Conservation (phyloP, 1,284 basidiomycete genomes). For the Malassezia cuniculi region DNA sequence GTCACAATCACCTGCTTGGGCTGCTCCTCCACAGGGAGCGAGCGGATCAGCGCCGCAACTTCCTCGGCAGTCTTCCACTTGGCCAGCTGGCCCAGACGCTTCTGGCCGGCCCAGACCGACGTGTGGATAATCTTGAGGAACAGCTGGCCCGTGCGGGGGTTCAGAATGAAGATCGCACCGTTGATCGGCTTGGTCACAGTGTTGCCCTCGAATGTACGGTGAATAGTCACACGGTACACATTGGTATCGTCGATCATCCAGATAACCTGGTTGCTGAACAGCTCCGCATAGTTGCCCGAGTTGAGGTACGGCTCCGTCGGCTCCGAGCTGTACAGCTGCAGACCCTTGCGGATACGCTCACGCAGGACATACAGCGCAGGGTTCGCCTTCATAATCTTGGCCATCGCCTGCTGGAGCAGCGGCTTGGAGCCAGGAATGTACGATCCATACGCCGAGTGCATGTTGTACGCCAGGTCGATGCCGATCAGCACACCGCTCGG, state of each 20-base stretch:
- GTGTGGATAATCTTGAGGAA: slow-evolving; percentile 99
- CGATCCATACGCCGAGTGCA: slow-evolving; percentile 98
- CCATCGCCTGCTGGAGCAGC: slow-evolving; percentile 95
- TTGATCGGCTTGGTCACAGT: slow-evolving; percentile 99
- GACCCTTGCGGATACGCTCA: slow-evolving; percentile 94
- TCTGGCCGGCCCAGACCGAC: slow-evolving; percentile 98
- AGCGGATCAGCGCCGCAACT: slow-evolving; percentile 92
- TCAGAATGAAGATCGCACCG: slow-evolving; percentile 99
- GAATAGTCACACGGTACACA: slow-evolving; percentile 97
- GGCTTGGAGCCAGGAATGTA: slow-evolving; percentile 99
- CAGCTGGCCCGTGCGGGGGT: slow-evolving; percentile 91
- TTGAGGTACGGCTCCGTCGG: slow-evolving; percentile 98
- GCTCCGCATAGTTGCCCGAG: slow-evolving; percentile 87
- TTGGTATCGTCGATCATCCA: slow-evolving; percentile 99
- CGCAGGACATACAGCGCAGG: slow-evolving; percentile 95
- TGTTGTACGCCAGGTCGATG: slow-evolving; percentile 93
- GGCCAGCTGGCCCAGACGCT: slow-evolving; percentile 95
- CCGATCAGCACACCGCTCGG: slow-evolving; percentile 97
- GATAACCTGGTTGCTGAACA: slow-evolving; percentile 99
- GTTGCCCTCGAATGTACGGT: slow-evolving; percentile 99
- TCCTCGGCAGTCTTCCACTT: slow-evolving; percentile 99
- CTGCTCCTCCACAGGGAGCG: slow-evolving; percentile 95
- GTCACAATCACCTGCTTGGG: slow-evolving; percentile 99
- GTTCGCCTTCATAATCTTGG: slow-evolving; percentile 98
- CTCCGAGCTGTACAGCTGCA: slow-evolving; percentile 96